Conservation (phyloP, 164 flowering plant species). For the Liquidambar formosana region DNA sequence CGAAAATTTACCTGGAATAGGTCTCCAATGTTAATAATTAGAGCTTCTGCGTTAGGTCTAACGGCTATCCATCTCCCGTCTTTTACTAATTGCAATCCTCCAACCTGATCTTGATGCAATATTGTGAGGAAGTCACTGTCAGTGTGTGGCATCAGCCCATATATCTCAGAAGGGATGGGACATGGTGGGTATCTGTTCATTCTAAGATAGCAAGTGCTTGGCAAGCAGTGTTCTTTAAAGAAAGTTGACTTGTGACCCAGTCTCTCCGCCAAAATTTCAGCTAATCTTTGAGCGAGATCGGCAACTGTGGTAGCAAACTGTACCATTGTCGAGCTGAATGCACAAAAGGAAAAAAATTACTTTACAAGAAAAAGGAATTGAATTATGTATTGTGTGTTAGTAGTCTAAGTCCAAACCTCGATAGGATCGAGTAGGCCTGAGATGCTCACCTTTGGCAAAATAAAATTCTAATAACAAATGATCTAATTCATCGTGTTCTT, state of each 20-base stretch:
- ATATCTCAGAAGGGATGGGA: constrained; percentile 44
- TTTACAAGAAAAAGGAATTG: too few relatives aligned
- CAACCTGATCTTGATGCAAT: constrained; percentile 71
- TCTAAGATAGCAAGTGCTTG: constrained; percentile 69
- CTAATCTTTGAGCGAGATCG: constrained; percentile 51
- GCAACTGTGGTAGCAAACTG: constrained; percentile 50
- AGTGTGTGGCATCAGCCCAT: constrained; percentile 84
- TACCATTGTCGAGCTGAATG: constrained; percentile 56
- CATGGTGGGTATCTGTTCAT: constrained; percentile 86
- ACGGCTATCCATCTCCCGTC: constrained; percentile 74
- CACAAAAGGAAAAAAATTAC: not conserved
- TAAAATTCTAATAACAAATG: too few relatives aligned
- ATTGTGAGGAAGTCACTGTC: constrained; percentile 88
- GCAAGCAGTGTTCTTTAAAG: constrained; percentile 55
- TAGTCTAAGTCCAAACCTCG: too few relatives aligned
- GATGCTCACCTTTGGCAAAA: too few relatives aligned
- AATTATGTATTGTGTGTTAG: too few relatives aligned
- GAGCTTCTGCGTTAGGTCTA: constrained; percentile 67
- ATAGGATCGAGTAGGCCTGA: too few relatives aligned
- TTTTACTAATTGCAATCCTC: constrained; percentile 73
- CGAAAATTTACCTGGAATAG: constrained; percentile 58
- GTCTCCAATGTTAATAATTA: constrained; percentile 80
- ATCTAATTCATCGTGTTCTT: too few relatives aligned
- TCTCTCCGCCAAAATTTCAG: constrained; percentile 61
- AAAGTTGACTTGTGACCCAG: constrained; percentile 45